Evolutionary conservation across 2,329 filamentous ascomycete genomes (phyloP).

Genomic region (Colletotrichum higginsianum): DNA sequence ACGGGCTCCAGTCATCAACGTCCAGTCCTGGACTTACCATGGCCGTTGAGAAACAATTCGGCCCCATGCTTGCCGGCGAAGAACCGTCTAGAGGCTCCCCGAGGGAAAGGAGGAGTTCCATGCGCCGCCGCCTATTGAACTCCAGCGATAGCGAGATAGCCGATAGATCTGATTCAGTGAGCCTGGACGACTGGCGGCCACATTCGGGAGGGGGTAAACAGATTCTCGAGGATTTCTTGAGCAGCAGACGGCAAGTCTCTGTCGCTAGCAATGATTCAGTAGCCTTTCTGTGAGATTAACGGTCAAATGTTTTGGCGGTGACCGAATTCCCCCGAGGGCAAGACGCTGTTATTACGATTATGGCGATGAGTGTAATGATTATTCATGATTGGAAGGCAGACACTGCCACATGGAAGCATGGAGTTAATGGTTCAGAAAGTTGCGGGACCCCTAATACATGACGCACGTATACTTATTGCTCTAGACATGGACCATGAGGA

Average conservation of each 20-base stretch:
- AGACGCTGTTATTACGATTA: not conserved
- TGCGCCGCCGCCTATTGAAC: slow-evolving; percentile 1
- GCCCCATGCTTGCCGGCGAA: slow-evolving; percentile 2
- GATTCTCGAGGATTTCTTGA: slow-evolving; percentile 71
- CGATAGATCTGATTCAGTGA: not conserved
- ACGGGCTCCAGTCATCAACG: slow-evolving; percentile 8
- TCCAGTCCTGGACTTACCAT: slow-evolving; percentile 34
- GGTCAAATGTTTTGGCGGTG: no score
- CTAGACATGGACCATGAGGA: not conserved
- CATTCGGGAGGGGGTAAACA: slow-evolving; percentile 62
- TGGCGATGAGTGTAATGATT: not conserved
- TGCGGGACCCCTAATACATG: slow-evolving; percentile 25
- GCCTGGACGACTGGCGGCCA: slow-evolving; percentile 46
- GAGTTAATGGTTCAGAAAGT: not conserved
- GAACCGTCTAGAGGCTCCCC: slow-evolving; percentile 13
- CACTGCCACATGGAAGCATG: not conserved
- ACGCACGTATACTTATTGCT: slow-evolving; percentile 27
- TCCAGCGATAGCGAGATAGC: slow-evolving; percentile 4
- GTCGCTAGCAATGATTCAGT: slow-evolving; percentile 55
- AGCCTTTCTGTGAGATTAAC: slow-evolving; percentile 50
- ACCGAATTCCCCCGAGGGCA: not conserved
- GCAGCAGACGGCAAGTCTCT: slow-evolving; percentile 61
- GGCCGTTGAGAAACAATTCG: slow-evolving; percentile 25
- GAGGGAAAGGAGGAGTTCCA: not conserved
- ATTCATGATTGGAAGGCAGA: not conserved